Evolutionary conservation across 2,329 filamentous ascomycete genomes (phyloP).

Genomic region (Xylaria sp.): DNA sequence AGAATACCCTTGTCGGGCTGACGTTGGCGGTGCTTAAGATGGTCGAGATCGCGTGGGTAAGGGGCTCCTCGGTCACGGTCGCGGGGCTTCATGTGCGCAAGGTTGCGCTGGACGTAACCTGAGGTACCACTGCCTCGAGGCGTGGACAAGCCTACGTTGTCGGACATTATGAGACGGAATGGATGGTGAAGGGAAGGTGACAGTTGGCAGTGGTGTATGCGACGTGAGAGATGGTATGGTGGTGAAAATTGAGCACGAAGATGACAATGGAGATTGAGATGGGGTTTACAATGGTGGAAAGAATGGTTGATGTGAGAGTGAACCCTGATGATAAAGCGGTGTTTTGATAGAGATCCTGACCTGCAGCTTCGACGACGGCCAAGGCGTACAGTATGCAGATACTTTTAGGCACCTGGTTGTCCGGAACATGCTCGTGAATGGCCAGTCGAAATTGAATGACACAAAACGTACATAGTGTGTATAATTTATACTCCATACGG

Average conservation of each 20-base stretch:
- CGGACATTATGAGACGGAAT: constrained; percentile 60
- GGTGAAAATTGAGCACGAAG: no score
- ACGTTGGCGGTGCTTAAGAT: constrained; percentile 67
- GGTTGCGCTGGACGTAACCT: constrained; percentile 94
- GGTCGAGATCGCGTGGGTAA: constrained; percentile 63
- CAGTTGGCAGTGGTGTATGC: neutral
- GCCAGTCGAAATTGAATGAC: neutral
- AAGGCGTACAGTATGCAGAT: neutral
- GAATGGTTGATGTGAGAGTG: neutral
- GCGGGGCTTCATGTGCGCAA: constrained; percentile 79
- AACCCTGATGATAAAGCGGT: neutral
- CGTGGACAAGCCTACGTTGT: constrained; percentile 93
- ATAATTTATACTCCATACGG: no score
- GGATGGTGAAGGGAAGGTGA: neutral
- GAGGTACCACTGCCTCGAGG: constrained; percentile 94
- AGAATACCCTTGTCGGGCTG: constrained; percentile 89
- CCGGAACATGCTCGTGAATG: no score
- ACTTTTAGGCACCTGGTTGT: neutral
- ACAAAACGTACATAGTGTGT: neutral
- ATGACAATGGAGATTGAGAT: no score
- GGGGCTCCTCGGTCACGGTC: constrained; percentile 74
- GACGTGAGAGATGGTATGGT: neutral
- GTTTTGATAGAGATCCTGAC: neutral
- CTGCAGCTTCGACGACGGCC: neutral
- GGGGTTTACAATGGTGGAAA: no score